Percentiles rank a stretch among this genome's conserved stretches.
phyloP scores from a whole-genome alignment of 495 filamentous ascomycete species.

The Aspergillus saccharolyticus region DNA sequence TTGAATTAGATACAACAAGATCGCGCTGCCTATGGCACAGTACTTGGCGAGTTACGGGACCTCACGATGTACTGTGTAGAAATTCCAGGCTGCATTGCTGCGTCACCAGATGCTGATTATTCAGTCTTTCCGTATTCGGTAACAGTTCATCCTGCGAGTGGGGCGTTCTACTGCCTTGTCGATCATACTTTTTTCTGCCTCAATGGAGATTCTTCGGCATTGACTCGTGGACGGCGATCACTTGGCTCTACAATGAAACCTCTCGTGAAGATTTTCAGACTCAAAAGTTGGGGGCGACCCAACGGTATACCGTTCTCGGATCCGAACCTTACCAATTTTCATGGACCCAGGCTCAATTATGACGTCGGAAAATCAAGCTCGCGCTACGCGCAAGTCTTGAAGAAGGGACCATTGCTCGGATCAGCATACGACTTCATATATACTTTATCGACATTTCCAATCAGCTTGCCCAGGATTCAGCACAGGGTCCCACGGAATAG shows the following conservation, averaged over 20 bases:
- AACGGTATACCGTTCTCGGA: background rate
- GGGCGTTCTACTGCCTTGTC: constrained; percentile 19
- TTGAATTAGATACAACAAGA: too few species aligned
- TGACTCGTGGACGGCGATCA: background rate
- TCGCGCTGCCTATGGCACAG: too few species aligned
- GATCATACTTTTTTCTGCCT: background rate
- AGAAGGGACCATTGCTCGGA: background rate
- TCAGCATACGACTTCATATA: background rate
- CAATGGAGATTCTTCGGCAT: background rate
- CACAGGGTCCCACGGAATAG: background rate
- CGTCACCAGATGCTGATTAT: background rate
- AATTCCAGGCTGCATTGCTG: background rate
- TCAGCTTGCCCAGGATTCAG: background rate
- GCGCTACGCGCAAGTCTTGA: background rate
- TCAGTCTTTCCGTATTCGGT: background rate
- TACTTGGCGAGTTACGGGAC: too few species aligned
- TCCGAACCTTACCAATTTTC: background rate
- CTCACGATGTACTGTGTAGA: too few species aligned
- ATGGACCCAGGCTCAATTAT: background rate
- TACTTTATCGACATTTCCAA: background rate
- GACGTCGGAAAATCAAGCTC: background rate
- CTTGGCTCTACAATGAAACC: background rate
- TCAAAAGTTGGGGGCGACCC: background rate
- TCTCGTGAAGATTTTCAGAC: background rate
- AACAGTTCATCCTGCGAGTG: background rate